Evolutionary conservation across 768 basidiomycete species (phyloP), one percentile per base, ranked within the genome.

Genomic region (Lanmaoa rubissima): DNA sequence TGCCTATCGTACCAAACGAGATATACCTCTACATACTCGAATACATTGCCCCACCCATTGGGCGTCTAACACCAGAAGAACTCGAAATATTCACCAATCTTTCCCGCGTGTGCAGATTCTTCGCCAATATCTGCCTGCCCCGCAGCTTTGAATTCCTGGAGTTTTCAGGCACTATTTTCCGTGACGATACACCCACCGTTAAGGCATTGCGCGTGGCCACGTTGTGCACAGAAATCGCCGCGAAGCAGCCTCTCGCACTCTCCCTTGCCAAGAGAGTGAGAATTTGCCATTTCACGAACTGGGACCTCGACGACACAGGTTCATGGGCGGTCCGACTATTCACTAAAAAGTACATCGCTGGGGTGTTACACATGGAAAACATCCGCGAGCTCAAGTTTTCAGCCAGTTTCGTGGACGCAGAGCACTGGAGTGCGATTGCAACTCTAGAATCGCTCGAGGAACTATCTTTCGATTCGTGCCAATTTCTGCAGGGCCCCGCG

Each of bases 11-110:
- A 52, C 79, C 79, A 3, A 74, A 72, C 56, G 80, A 82, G 56
- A 68, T 81, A 19, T 80, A 79, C 50, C 57, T 74, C 5, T 62
- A 70, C 49, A 78, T 81, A n/a, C 72, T 79, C 43, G 69, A 68
- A n/a, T 63, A 65, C 35, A 41, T 79, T 5, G 60, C 58, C 35
- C 67, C 69, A 21, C 48, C 63, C 0, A 52, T 62, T 17, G 49
- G 61, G 1, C 53, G 35, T 54, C 58, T 40, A 11, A 46, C 47
- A 8, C 46, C 49, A 4, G 62, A 74, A n/a, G 10, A 58, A 32
- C 19, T 52, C 13, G 2, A 3, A 4, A 57, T 21, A 16, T 58
- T 65, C 35, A 56, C 58, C 34, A 64, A 58, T 17, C 69, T 82
- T 26, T 74, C 76, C 7, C 66, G 66, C 32, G 76, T 78, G 36